Base-by-base conservation (phyloP, 345 rosid species). In the Stellera chamaejasme region DNA sequence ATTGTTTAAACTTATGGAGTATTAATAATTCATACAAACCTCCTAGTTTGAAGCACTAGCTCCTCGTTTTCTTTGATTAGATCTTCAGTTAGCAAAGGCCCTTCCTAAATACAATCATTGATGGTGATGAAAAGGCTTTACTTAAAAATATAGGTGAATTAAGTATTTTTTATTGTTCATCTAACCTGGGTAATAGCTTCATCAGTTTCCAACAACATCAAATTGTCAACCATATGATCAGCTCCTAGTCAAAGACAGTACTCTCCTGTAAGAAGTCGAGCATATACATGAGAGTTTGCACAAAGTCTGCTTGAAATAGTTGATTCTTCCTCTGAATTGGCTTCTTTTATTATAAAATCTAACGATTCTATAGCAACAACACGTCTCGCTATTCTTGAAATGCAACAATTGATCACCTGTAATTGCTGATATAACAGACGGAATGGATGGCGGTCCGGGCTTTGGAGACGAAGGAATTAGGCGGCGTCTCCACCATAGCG, bases 41-140 rank as follows among this genome's bases (percentile, higher is more conserved):
- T 93, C 71, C 99, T 90, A 49, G 99, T 93, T 51, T 96, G 88
- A 66, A 93, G 90, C 55, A 93, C 82, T 12, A 93, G 75, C 70
- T 93, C 99, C 72, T 93, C 99, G 62, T 86, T 89, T 82, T 93
- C 99, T 78, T 62, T 82, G 36, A 89, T 89, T 69, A 89, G 85
- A 76, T 93, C 99, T 72, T 93, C 99, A 0, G 99, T 84, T 62
- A 93, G 89, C 69, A 93, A 69, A 41, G 97, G 96, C 51, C 84
- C 93, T 75, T 93, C 99, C 99, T 93, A 69, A 45, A 9, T 45
- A 60, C 11, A 56, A 14, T 48, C n/a, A n/a, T n/a, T n/a, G n/a
- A 64, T 27, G 48, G 19, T 50, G n/a, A n/a, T n/a, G n/a, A n/a
- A 39, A 15, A 39, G 15, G 27, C 41, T 26, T 39, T 50, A 56